Base-by-base conservation (phyloP, 495 filamentous ascomycete genomes). In the Hypoxylon intermedium region DNA sequence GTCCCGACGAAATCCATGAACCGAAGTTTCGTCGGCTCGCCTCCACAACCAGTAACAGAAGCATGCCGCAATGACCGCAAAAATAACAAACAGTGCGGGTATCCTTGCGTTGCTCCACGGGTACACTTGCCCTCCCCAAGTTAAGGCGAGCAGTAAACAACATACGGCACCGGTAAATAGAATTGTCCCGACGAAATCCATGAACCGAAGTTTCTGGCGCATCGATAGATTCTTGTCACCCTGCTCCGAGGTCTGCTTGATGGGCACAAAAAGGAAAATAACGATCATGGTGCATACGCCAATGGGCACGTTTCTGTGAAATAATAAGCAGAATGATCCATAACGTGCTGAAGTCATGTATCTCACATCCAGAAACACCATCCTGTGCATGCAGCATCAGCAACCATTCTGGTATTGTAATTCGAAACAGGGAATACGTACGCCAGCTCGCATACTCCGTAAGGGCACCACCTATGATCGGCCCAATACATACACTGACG, bases 341-440 rank as follows among this genome's bases (percentile, higher is more conserved):
- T 12, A 13, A 16, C 6, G 4, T 38, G 5, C 3, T 38, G 4
- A n/a, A 12, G 13, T 16, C 5, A 38, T 3, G 16, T 63, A 9
- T 51, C 60, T 7, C 9, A 44, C 50, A 53, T 53, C 50, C 50
- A 53, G 16, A 53, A 53, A 13, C 50, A 53, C 50, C 50, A 53
- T 9, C 38, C 50, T 53, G 16, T 43, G 15, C 2, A 38, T 4
- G 9, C n/a, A n/a, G n/a, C n/a, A 12, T 38, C 34, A 38, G 9
- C 13, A 13, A 16, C 34, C 4, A n/a, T 13, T 38, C 4, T 6
- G 70, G 87, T 86, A n/a, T n/a, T n/a, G n/a, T n/a, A n/a, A n/a
- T n/a, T n/a, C n/a, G n/a, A n/a, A n/a, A n/a, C 62, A 83, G 87
- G 69, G 89, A 88, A 62, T 85, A 89, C 87, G 85, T 89, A 52